Percentiles rank a stretch among this genome's conserved stretches.
Conservation (phyloP, 2,329 filamentous ascomycete genomes). For the Pseudocercospora macadamiae region DNA sequence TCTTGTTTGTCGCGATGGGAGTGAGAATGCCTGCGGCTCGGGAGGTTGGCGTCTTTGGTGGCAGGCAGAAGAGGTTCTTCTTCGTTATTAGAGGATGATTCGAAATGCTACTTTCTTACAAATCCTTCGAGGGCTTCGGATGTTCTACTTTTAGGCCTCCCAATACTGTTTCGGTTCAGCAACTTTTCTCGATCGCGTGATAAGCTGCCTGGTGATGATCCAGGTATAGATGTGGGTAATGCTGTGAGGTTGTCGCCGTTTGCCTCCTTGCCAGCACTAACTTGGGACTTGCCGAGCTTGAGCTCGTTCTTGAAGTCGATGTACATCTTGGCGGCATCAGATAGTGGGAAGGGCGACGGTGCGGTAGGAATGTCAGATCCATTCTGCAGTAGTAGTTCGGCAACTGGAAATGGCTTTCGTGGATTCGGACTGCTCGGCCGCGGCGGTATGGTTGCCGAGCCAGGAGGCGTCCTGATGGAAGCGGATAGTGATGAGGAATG, state of each 20-base stretch:
- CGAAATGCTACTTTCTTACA: constrained; percentile 37
- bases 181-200: constrained; percentile 28
- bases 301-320: constrained; percentile 73
- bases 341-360: constrained; percentile 81
- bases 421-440: constrained; percentile 34
- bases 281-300: constrained; percentile 39
- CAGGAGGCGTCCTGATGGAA: constrained; percentile 33
- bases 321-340: constrained; percentile 77
- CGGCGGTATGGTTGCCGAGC: constrained; percentile 37
- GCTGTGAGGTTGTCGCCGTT: constrained; percentile 63
- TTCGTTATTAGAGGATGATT: constrained; percentile 9
- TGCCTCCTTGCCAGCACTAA: constrained; percentile 32
- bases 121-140: constrained; percentile 36
- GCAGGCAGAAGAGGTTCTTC: constrained; percentile 2
- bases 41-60: neutral
- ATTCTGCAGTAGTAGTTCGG: constrained; percentile 90
- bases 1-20: neutral
- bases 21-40: neutral
- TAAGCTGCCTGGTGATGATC: constrained; percentile 12
- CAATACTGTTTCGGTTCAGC: constrained; percentile 31
- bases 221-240: constrained; percentile 51
- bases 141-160: constrained; percentile 27
- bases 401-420: constrained; percentile 74
- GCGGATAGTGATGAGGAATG: constrained; percentile 43
- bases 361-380: constrained; percentile 81